A percentile compares a stretch with the other conserved stretches of the same genome.
Conservation (phyloP, 257 asterid genomes). For the Rehmannia glutinosa region DNA sequence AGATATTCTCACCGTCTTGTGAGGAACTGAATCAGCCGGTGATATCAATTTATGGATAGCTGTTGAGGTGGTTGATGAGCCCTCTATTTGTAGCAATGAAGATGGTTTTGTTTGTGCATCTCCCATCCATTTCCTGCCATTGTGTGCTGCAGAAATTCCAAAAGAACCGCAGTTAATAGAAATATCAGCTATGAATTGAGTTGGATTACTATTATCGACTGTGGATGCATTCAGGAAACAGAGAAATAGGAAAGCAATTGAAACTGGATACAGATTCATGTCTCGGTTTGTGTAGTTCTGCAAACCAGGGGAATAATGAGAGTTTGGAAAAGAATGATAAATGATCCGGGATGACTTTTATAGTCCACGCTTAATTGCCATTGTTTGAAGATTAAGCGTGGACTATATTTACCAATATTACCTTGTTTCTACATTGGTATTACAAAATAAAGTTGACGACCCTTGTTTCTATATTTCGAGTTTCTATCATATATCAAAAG, state of each 20-base stretch:
- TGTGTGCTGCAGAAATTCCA: slow-evolving; percentile 20
- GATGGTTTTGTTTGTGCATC: slow-evolving; percentile 20
- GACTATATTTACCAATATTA: too few species aligned
- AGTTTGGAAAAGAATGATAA: background rate
- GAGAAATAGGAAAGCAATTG: background rate
- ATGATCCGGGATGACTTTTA: too few species aligned
- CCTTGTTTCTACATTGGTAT: too few species aligned
- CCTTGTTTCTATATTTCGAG: too few species aligned
- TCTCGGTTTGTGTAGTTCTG: background rate
- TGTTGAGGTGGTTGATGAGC: slow-evolving; percentile 38
- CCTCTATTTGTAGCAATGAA: slow-evolving; percentile 23
- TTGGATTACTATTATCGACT: background rate
- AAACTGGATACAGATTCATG: background rate
- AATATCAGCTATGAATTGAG: slow-evolving; percentile 16
- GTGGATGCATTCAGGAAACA: too few species aligned
- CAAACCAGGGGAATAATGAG: background rate
- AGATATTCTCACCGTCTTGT: slow-evolving; percentile 25
- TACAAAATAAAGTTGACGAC: too few species aligned
- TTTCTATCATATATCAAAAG: too few species aligned
- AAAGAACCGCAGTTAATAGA: slow-evolving; percentile 36
- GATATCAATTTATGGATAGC: background rate
- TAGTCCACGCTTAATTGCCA: too few species aligned
- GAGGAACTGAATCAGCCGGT: slow-evolving; percentile 21
- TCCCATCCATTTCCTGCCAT: slow-evolving; percentile 45
- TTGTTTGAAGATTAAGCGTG: too few species aligned